Evolutionary conservation across 2,329 filamentous ascomycete genomes (phyloP).

Genomic region (Verruconis gallopava): DNA sequence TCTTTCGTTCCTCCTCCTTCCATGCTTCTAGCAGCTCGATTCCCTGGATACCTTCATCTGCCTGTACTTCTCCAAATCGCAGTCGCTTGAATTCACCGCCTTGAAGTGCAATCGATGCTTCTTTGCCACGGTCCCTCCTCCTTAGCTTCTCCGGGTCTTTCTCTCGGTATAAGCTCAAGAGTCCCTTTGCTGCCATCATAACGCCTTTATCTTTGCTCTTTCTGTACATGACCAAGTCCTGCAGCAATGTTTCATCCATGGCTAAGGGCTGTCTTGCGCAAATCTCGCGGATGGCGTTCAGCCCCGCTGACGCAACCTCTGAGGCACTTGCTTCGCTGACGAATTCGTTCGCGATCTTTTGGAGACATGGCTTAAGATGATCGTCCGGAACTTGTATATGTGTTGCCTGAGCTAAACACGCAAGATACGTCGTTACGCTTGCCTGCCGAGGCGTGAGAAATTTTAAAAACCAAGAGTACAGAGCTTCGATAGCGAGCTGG

Average conservation of each 20-base stretch:
- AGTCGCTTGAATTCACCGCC: constrained; percentile 62
- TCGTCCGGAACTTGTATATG: constrained; percentile 89
- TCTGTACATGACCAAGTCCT: constrained; percentile 89
- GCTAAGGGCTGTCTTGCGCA: constrained; percentile 87
- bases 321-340: constrained; percentile 86
- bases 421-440: constrained; percentile 84
- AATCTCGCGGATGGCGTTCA: constrained; percentile 91
- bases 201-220: constrained; percentile 98
- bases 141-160: constrained; percentile 79
- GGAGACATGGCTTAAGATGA: constrained; percentile 74
- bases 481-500: constrained; percentile 73
- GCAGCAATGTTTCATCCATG: constrained; percentile 89
- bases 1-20: constrained; percentile 79
- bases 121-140: constrained; percentile 83
- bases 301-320: constrained; percentile 80
- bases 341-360: constrained; percentile 97
- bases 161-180: constrained; percentile 82
- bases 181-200: constrained; percentile 95
- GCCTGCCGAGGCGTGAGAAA: constrained; percentile 75
- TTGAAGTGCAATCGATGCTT: constrained; percentile 71
- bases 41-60: constrained; percentile 78
- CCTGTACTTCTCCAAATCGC: constrained; percentile 70
- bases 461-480: constrained; percentile 96
- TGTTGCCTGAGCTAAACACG: constrained; percentile 80
- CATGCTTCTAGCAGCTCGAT: constrained; percentile 82